phyloP scores from a whole-genome alignment of 768 basidiomycete genomes.

The Naganishia vaughanmartiniae region DNA sequence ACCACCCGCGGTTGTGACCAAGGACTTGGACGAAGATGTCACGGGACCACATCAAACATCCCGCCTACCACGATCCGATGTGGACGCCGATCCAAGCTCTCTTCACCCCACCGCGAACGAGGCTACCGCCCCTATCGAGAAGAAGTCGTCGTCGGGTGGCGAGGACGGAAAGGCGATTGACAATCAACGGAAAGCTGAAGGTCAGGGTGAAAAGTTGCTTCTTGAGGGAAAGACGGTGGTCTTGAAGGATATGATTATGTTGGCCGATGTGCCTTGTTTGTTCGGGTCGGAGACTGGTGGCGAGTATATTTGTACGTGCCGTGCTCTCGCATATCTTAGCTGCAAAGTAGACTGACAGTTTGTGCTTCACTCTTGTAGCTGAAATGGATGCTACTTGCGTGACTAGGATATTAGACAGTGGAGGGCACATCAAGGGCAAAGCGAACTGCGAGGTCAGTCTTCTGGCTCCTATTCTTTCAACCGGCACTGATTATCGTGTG shows the following conservation, averaged over 20 bases:
- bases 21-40: slow-evolving; percentile 2
- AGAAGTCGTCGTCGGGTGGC: not conserved
- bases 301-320: slow-evolving; percentile 45
- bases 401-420: slow-evolving; percentile 55
- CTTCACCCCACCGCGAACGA: slow-evolving; percentile 18
- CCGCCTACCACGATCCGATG: slow-evolving; percentile 12
- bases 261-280: slow-evolving; percentile 55
- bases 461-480: too few relatives aligned
- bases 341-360: not conserved
- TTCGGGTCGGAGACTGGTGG: slow-evolving; percentile 55
- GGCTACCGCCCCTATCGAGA: slow-evolving; percentile 10
- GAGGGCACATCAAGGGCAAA: slow-evolving; percentile 54
- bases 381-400: slow-evolving; percentile 56
- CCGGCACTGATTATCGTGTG: not conserved
- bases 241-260: slow-evolving; percentile 56
- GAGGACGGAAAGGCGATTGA: slow-evolving; percentile 5
- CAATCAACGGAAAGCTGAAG: slow-evolving; percentile 12
- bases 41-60: slow-evolving; percentile 5
- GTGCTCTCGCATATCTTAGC: slow-evolving; percentile 15
- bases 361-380: slow-evolving; percentile 28
- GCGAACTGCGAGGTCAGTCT: slow-evolving; percentile 52
- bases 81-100: slow-evolving; percentile 3
- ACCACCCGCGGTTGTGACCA: slow-evolving; percentile 1
- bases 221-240: slow-evolving; percentile 54
- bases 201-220: slow-evolving; percentile 32